Conservation (phyloP, 441 rosid species). For the Croton laevigatus region DNA sequence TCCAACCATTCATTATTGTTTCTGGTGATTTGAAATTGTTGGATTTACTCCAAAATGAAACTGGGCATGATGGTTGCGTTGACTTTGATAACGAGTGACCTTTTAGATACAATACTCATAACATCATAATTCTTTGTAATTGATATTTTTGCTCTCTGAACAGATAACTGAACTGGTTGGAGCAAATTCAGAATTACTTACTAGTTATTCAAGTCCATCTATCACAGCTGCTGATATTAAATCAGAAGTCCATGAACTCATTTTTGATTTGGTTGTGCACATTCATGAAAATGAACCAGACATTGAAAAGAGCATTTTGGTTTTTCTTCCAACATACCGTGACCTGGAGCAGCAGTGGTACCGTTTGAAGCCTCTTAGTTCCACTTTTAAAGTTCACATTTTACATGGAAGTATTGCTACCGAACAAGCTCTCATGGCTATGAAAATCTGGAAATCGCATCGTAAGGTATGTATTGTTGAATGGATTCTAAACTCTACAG, state of each 20-base stretch:
- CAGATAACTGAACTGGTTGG: slow-evolving; percentile 72
- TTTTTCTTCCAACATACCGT: slow-evolving; percentile 90
- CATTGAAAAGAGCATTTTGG: slow-evolving; percentile 84
- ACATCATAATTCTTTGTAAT: background rate
- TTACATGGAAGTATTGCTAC: slow-evolving; percentile 86
- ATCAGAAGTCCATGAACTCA: slow-evolving; percentile 70
- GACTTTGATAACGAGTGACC: slow-evolving; percentile 2
- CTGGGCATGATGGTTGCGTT: background rate
- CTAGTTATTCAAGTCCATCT: slow-evolving; percentile 55
- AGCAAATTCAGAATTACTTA: slow-evolving; percentile 41
- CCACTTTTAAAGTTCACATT: slow-evolving; percentile 75
- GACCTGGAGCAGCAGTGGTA: slow-evolving; percentile 84
- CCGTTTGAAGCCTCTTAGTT: slow-evolving; percentile 49
- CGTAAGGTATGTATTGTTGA: slow-evolving; percentile 63
- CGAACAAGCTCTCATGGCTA: slow-evolving; percentile 79
- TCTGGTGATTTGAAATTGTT: background rate
- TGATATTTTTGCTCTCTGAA: slow-evolving; percentile 25
- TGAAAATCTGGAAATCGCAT: slow-evolving; percentile 83
- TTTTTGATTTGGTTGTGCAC: slow-evolving; percentile 64
- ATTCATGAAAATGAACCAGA: slow-evolving; percentile 78
- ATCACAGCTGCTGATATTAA: slow-evolving; percentile 60
- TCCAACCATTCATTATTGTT: background rate
- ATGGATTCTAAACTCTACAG: slow-evolving; percentile 2
- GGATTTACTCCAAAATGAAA: background rate
- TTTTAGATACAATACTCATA: background rate